Conservation (phyloP, 495 filamentous ascomycete species). For the Talaromyces proteolyticus region DNA sequence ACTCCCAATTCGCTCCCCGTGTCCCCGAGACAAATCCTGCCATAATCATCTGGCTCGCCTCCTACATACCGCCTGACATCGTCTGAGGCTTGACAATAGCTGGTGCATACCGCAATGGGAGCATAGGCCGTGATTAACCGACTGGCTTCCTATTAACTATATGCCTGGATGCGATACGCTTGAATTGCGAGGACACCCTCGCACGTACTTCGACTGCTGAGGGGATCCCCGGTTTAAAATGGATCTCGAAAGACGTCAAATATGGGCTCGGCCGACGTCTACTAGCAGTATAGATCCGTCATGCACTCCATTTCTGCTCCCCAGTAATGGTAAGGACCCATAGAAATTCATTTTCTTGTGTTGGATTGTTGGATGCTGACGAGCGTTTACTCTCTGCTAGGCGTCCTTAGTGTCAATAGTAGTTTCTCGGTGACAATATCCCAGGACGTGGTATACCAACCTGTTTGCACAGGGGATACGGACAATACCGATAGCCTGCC, state of each 20-base stretch:
- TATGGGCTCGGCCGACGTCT: slow-evolving; percentile 45
- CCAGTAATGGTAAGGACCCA: slow-evolving; percentile 45
- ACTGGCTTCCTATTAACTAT: too few species aligned
- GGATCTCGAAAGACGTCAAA: slow-evolving; percentile 30
- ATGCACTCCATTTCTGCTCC: slow-evolving; percentile 60
- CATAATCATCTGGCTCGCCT: too few species aligned
- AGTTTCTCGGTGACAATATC: slow-evolving; percentile 54
- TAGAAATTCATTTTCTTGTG: background rate
- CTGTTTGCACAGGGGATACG: slow-evolving; percentile 46
- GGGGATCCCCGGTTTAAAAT: slow-evolving; percentile 2
- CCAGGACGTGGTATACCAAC: slow-evolving; percentile 56
- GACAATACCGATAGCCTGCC: slow-evolving; percentile 18
- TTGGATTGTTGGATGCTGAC: background rate
- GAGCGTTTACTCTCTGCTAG: slow-evolving; percentile 21
- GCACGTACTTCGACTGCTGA: background rate
- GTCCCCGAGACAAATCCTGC: too few species aligned
- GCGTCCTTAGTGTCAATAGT: slow-evolving; percentile 52
- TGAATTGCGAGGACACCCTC: slow-evolving; percentile 6
- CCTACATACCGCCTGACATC: too few species aligned
- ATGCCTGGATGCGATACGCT: slow-evolving; percentile 7
- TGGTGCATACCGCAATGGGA: too few species aligned
- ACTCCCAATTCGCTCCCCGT: too few species aligned
- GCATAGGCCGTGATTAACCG: too few species aligned
- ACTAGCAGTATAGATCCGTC: slow-evolving; percentile 35
- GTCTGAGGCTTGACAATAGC: too few species aligned